Percentiles rank a stretch among this genome's conserved stretches.
Evolutionary conservation across 805 yeast genomes (phyloP).

Genomic region (Clavispora phyllophila): DNA sequence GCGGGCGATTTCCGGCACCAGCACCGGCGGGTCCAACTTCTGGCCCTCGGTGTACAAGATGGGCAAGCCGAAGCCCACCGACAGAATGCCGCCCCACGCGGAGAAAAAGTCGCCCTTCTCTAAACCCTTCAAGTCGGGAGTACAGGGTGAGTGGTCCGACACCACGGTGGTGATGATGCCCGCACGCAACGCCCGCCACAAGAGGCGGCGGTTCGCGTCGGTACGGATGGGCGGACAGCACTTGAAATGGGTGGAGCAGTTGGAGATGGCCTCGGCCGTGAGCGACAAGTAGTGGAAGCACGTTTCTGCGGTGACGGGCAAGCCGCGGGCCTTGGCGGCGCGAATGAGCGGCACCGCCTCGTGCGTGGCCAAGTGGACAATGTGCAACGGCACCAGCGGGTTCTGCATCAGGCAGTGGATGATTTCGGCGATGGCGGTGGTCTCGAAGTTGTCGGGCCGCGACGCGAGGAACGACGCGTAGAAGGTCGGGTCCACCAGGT

Average conservation of each 20-base stretch:
- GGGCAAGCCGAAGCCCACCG: conserved; percentile 88
- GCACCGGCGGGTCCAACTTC: conserved; percentile 46
- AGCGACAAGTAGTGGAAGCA: conserved; percentile 88
- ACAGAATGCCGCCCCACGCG: conserved; percentile 96
- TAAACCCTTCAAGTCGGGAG: conserved; percentile 81
- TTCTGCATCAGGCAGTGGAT: conserved; percentile 53
- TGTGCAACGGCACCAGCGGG: conserved; percentile 70
- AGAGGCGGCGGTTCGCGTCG: conserved; percentile 58
- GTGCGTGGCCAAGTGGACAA: conserved; percentile 85
- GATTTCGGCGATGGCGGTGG: conserved; percentile 73
- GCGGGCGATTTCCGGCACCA: conserved; percentile 56
- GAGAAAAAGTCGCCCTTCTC: conserved; percentile 81
- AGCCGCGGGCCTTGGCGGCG: conserved; percentile 53
- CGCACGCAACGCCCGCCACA: conserved; percentile 74
- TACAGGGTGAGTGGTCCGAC: conserved; percentile 94
- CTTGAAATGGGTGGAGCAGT: conserved; percentile 77
- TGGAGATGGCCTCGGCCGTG: conserved; percentile 70
- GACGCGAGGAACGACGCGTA: conserved; percentile 75
- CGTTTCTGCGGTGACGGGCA: conserved; percentile 82
- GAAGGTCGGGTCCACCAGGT: conserved; percentile 51
- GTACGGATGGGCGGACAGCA: conserved; percentile 94
- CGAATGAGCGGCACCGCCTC: conserved; percentile 72
- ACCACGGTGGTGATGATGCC: conserved; percentile 78
- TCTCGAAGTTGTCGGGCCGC: conserved; percentile 84
- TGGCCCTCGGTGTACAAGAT: conserved; percentile 71